Evolutionary conservation across 1,284 basidiomycete genomes (phyloP).

Genomic region (Mycena citricolor): DNA sequence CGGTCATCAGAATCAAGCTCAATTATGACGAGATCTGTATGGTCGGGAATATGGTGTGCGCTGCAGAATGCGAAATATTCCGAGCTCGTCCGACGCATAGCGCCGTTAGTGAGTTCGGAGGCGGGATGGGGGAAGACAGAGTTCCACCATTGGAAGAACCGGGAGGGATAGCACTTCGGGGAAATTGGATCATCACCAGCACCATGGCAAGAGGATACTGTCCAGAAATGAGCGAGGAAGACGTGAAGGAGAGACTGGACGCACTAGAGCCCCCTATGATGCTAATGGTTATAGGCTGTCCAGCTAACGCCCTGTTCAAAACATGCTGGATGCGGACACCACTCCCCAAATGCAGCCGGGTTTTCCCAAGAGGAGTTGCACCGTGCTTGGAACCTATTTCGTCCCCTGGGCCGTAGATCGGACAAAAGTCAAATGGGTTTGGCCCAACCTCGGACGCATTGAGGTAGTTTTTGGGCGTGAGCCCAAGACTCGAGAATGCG

Average conservation of each 20-base stretch:
- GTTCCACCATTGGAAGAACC: conserved; percentile 96
- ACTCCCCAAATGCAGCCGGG: conserved; percentile 77
- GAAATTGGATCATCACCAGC: conserved; percentile 90
- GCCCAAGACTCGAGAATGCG: conserved; percentile 46
- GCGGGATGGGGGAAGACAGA: conserved; percentile 91
- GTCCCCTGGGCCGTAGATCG: conserved; percentile 81
- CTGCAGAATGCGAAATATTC: conserved; percentile 93
- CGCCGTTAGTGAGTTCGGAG: conserved; percentile 93
- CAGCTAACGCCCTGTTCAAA: conserved; percentile 81
- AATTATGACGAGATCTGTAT: conserved; percentile 88
- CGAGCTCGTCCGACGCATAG: conserved; percentile 84
- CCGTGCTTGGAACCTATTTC: conserved; percentile 78
- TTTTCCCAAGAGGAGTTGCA: conserved; percentile 72
- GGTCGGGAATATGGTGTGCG: conserved; percentile 87
- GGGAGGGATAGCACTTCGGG: conserved; percentile 82
- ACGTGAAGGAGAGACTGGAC: conserved; percentile 30
- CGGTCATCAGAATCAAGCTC: conserved; percentile 90
- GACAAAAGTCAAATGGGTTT: conserved; percentile 89
- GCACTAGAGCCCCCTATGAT: conserved; percentile 86
- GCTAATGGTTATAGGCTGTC: conserved; percentile 87
- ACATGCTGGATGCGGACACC: conserved; percentile 84
- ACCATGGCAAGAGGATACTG: conserved; percentile 91
- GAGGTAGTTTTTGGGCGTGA: conserved; percentile 70
- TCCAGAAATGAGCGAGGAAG: background rate
- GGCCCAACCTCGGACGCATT: conserved; percentile 56